A percentile compares a stretch with the other conserved stretches of the same genome.
Evolutionary conservation across 371 early-diverging fungal genomes (phyloP).

Genomic region (Mortierella sp.): DNA sequence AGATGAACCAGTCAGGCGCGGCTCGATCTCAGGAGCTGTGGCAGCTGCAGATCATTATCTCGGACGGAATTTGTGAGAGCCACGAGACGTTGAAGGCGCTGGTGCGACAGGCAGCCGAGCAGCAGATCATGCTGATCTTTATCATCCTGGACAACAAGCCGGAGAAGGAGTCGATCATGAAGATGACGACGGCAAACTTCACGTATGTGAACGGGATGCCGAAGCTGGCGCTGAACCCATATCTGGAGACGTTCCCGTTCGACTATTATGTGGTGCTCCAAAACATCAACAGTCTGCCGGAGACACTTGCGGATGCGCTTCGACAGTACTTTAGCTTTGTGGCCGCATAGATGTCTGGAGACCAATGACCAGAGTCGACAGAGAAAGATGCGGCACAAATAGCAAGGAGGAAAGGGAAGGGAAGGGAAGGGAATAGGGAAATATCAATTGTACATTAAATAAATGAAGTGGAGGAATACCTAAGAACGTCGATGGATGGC

Average conservation of each 20-base stretch:
- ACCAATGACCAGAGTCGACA: too few species aligned
- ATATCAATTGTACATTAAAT: too few species aligned
- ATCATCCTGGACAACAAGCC: constrained; percentile 93
- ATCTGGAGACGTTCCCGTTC: constrained; percentile 98
- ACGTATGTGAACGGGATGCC: constrained; percentile 71
- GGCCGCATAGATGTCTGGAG: constrained; percentile 18
- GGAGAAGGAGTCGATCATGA: constrained; percentile 87
- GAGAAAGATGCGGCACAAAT: constrained; percentile 1
- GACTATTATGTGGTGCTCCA: constrained; percentile 94
- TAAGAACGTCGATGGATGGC: too few species aligned
- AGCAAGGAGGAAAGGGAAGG: neutral
- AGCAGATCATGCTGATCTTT: constrained; percentile 94
- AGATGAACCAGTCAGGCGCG: constrained; percentile 58
- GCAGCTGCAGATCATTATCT: constrained; percentile 96
- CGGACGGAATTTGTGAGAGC: constrained; percentile 97
- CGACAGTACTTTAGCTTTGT: constrained; percentile 92
- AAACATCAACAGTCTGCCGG: constrained; percentile 89
- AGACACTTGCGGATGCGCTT: constrained; percentile 91
- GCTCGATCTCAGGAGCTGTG: constrained; percentile 79
- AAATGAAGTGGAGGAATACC: too few species aligned
- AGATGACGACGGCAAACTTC: constrained; percentile 90
- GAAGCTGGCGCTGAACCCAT: constrained; percentile 82
- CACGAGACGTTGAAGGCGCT: constrained; percentile 83
- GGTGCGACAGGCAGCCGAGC: constrained; percentile 87
- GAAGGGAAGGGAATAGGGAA: neutral